Percentiles rank a stretch among this genome's conserved stretches.
phyloP scores from a whole-genome alignment of 805 yeast genomes.

The Lipomyces sp. region DNA sequence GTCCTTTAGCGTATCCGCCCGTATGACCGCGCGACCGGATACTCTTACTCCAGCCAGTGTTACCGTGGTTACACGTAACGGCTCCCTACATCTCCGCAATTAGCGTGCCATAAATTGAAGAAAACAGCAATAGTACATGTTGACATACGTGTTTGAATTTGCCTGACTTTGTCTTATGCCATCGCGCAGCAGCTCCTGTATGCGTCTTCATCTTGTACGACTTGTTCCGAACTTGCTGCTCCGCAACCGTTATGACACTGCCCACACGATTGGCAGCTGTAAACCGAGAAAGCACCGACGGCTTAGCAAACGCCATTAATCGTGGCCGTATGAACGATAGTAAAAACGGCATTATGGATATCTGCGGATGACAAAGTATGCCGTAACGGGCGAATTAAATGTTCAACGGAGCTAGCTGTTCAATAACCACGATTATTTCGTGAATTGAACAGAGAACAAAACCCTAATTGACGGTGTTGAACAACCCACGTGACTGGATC shows the following conservation, averaged over 20 bases:
- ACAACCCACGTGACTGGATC: too few relatives aligned
- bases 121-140: too few relatives aligned
- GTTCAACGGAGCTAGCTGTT: too few relatives aligned
- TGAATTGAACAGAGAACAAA: too few relatives aligned
- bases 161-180: constrained; percentile 24
- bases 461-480: too few relatives aligned
- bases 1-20: constrained; percentile 14
- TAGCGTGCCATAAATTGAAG: background rate
- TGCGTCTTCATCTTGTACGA: constrained; percentile 27
- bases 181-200: constrained; percentile 26
- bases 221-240: background rate
- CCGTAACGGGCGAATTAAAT: too few relatives aligned
- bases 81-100: constrained; percentile 11
- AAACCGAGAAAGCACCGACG: too few relatives aligned
- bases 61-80: constrained; percentile 23
- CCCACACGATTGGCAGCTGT: too few relatives aligned
- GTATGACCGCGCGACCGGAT: constrained; percentile 8
- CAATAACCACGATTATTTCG: too few relatives aligned
- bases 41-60: constrained; percentile 20
- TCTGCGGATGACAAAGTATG: background rate
- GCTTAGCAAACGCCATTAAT: too few relatives aligned
- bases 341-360: background rate
- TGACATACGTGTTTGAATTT: constrained; percentile 25
- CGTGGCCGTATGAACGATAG: too few relatives aligned
- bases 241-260: too few relatives aligned